Evolutionary conservation across 2,329 filamentous ascomycete genomes (phyloP).

Genomic region (Tolypocladium capitatum): DNA sequence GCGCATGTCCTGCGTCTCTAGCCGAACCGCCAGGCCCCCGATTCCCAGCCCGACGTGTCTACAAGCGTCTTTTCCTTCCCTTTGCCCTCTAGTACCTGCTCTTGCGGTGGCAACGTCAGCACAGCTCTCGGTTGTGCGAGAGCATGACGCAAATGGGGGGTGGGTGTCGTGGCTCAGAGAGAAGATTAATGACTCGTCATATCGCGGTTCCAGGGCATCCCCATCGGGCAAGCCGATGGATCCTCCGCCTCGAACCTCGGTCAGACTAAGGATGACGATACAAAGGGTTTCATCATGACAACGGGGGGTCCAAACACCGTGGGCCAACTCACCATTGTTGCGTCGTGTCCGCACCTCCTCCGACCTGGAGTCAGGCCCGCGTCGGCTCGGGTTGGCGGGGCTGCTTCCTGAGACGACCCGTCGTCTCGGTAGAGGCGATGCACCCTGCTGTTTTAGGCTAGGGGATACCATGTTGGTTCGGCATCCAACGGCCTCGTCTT

Average conservation of each 20-base stretch:
- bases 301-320: slow-evolving; percentile 6
- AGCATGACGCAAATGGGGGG: too few species aligned
- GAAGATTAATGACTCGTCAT: slow-evolving; percentile 42
- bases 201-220: slow-evolving; percentile 20
- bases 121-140: neutral
- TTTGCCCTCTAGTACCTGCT: neutral
- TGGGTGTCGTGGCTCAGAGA: slow-evolving; percentile 28
- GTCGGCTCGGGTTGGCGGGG: too few species aligned
- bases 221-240: slow-evolving; percentile 14
- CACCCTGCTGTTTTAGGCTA: neutral
- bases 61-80: too few species aligned
- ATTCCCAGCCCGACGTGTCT: too few species aligned
- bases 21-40: neutral
- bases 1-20: neutral
- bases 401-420: too few species aligned
- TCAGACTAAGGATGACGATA: slow-evolving; percentile 99
- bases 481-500: neutral
- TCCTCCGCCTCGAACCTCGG: slow-evolving; percentile 20
- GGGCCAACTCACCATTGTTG: slow-evolving; percentile 9
- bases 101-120: neutral
- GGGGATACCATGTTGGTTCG: neutral
- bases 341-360: neutral
- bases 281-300: slow-evolving; percentile 66
- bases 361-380: neutral
- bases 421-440: too few species aligned